phyloP scores from a whole-genome alignment of 179 eudicot species.

The Nepenthes alata region DNA sequence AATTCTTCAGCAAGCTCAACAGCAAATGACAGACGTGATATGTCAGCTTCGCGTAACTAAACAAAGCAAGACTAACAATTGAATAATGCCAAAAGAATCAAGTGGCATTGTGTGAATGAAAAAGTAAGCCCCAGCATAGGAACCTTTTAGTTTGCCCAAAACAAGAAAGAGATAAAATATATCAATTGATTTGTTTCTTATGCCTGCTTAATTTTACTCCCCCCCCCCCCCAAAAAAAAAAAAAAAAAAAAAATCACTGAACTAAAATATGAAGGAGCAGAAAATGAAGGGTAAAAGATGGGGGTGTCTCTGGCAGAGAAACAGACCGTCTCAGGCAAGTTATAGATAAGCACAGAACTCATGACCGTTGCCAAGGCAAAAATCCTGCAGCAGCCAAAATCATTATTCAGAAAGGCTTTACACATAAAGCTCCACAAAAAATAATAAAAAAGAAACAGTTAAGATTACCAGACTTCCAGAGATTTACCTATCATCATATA shows the following conservation, averaged over 20 bases:
- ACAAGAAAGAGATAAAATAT: background rate
- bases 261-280: background rate
- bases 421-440: conserved; percentile 1
- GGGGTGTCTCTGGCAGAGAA: conserved; percentile 22
- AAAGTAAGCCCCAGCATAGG: background rate
- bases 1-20: conserved; percentile 99
- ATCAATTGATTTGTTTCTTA: too few species aligned
- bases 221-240: background rate
- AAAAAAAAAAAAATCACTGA: background rate
- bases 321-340: conserved; percentile 97
- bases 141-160: background rate
- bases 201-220: too few species aligned
- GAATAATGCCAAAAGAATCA: background rate
- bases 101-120: background rate
- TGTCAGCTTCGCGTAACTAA: conserved; percentile 94
- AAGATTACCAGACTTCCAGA: conserved; percentile 4
- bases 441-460: conserved; percentile 1
- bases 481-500: conserved; percentile 84
- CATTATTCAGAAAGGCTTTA: background rate
- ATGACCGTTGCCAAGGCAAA: conserved; percentile 93
- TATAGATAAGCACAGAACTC: conserved; percentile 92
- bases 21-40: conserved; percentile 88
- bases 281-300: conserved; percentile 6
- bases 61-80: conserved; percentile 9
- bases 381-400: conserved; percentile 43